Evolutionary conservation across 2,329 filamentous ascomycete species (phyloP).

Genomic region (Arthrobotrys pseudoclavata): DNA sequence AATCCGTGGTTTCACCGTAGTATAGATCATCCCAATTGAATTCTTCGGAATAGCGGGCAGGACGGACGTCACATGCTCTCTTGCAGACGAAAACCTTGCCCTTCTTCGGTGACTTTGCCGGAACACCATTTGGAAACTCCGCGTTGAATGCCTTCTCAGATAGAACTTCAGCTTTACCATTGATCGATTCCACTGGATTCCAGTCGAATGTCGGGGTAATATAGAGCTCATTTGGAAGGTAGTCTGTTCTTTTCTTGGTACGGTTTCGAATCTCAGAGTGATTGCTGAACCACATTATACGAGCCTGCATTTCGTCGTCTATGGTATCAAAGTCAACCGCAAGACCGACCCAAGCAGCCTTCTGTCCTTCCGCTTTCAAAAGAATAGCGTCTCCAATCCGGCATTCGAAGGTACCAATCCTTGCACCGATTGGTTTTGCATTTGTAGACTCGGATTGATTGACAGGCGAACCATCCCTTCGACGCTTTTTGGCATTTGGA

Average conservation of each 20-base stretch:
- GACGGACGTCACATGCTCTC: slow-evolving; percentile 87
- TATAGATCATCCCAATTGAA: slow-evolving; percentile 93
- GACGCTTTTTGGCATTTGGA: slow-evolving; percentile 52
- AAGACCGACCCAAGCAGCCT: slow-evolving; percentile 91
- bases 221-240: slow-evolving; percentile 87
- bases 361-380: slow-evolving; percentile 82
- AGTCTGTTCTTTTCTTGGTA: slow-evolving; percentile 84
- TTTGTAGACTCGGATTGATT: slow-evolving; percentile 64
- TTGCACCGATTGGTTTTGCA: slow-evolving; percentile 80
- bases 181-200: slow-evolving; percentile 89
- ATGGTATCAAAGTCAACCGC: slow-evolving; percentile 85
- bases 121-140: slow-evolving; percentile 80
- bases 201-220: slow-evolving; percentile 88
- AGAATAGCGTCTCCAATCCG: slow-evolving; percentile 85
- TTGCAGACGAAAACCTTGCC: slow-evolving; percentile 92
- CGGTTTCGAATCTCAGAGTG: slow-evolving; percentile 89
- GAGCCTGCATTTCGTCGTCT: slow-evolving; percentile 82
- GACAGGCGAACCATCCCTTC: slow-evolving; percentile 52
- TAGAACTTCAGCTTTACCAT: slow-evolving; percentile 85
- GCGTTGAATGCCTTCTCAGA: slow-evolving; percentile 78
- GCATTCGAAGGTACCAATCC: slow-evolving; percentile 85
- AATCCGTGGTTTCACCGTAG: slow-evolving; percentile 74
- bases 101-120: slow-evolving; percentile 78
- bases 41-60: slow-evolving; percentile 90
- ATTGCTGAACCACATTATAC: slow-evolving; percentile 96